Evolutionary conservation across 2,329 filamentous ascomycete species (phyloP).

Genomic region (Diaporthe amygdali): DNA sequence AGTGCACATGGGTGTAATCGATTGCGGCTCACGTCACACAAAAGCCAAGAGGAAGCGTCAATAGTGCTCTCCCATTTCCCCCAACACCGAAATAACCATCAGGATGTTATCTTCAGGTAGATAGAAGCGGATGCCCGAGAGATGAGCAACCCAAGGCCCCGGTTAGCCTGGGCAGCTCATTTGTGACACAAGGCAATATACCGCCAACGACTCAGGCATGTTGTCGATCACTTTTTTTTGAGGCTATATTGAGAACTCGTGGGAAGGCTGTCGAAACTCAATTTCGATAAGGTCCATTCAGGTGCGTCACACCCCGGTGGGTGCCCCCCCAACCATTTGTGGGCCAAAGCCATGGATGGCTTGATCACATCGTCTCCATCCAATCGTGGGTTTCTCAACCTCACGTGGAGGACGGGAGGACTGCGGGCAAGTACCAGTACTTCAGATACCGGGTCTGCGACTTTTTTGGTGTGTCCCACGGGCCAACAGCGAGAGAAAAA

Average conservation of each 20-base stretch:
- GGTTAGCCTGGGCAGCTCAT: background rate
- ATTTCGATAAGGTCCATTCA: conserved; percentile 11
- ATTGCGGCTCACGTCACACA: background rate
- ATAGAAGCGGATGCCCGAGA: background rate
- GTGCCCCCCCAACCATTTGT: background rate
- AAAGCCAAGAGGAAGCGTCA: background rate
- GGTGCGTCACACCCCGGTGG: background rate
- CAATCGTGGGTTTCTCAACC: conserved; percentile 10
- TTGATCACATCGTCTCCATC: background rate
- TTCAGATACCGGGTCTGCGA: background rate
- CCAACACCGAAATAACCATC: background rate
- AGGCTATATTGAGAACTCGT: conserved; percentile 16
- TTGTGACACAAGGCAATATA: background rate
- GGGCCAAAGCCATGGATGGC: background rate
- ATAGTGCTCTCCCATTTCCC: background rate
- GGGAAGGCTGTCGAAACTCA: conserved; percentile 12
- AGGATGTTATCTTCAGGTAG: background rate
- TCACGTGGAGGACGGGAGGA: conserved; percentile 8
- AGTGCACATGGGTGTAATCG: background rate
- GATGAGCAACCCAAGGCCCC: background rate
- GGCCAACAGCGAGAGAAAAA: background rate
- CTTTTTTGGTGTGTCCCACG: background rate
- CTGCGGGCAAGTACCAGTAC: conserved; percentile 15
- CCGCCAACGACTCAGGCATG: background rate
- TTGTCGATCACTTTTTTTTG: background rate